A percentile compares a stretch with the other conserved stretches of the same genome.
These are phyloP conservation scores for Metschnikowia kunwiensis DNA, from an alignment of 805 yeast species.

Conservation along the genomic window DNA sequence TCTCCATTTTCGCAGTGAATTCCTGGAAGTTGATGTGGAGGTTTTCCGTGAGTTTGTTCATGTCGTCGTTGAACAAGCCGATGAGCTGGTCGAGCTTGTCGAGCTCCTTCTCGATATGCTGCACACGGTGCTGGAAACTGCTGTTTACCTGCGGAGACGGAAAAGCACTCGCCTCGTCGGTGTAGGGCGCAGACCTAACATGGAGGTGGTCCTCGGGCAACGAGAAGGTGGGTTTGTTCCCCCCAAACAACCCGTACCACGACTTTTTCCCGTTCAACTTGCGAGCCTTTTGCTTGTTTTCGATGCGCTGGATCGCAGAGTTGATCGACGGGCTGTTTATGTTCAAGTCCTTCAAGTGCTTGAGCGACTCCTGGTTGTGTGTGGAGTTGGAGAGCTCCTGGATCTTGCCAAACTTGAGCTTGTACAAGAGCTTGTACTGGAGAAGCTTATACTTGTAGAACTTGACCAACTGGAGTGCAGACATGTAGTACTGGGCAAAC, in stretches of 20 bases:
- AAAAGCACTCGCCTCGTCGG: slow-evolving; percentile 3
- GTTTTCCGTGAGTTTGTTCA: slow-evolving; percentile 41
- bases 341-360: slow-evolving; percentile 32
- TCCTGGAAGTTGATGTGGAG: slow-evolving; percentile 41
- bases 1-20: slow-evolving; percentile 38
- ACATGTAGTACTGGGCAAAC: slow-evolving; percentile 41
- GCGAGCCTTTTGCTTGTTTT: slow-evolving; percentile 22
- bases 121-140: slow-evolving; percentile 29
- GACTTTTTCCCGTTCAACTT: slow-evolving; percentile 27
- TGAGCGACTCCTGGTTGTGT: slow-evolving; percentile 16
- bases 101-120: slow-evolving; percentile 40
- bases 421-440: slow-evolving; percentile 43
- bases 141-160: slow-evolving; percentile 7
- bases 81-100: slow-evolving; percentile 48
- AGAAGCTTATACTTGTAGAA: slow-evolving; percentile 52
- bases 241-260: slow-evolving; percentile 46
- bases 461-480: slow-evolving; percentile 43
- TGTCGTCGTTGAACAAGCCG: slow-evolving; percentile 41
- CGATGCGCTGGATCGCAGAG: slow-evolving; percentile 33
- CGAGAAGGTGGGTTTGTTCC: slow-evolving; percentile 23
- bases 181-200: not conserved
- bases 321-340: slow-evolving; percentile 38
- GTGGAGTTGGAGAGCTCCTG: slow-evolving; percentile 35
- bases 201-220: slow-evolving; percentile 13
- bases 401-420: slow-evolving; percentile 36